Percentiles rank a stretch among this genome's conserved stretches.
Evolutionary conservation across 2,329 filamentous ascomycete genomes (phyloP).

Genomic region (Trichocomaceae sp.): DNA sequence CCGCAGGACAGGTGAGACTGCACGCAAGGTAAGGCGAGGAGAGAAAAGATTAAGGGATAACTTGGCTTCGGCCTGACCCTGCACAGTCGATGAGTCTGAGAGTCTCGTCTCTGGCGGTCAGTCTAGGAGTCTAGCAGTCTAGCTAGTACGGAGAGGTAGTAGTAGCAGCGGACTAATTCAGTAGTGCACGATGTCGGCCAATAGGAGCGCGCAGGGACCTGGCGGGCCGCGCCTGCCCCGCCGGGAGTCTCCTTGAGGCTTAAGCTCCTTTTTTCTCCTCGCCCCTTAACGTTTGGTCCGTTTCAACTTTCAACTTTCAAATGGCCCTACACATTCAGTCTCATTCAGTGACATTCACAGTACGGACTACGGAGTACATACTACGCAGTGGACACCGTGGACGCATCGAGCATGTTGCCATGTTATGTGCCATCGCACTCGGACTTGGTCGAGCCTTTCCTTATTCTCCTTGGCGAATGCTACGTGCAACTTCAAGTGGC

Average conservation of each 20-base stretch:
- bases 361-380: neutral
- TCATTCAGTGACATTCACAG: too few species aligned
- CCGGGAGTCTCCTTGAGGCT: neutral
- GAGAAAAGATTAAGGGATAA: neutral
- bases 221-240: neutral
- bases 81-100: too few species aligned
- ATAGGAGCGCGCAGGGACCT: neutral
- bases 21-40: constrained; percentile 2
- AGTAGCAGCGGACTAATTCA: too few species aligned
- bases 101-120: neutral
- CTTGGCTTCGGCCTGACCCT: too few species aligned
- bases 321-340: too few species aligned
- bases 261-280: neutral
- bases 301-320: neutral
- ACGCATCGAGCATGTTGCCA: too few species aligned
- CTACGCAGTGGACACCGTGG: neutral
- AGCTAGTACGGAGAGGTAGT: neutral
- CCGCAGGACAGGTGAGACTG: neutral
- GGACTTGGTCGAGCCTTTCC: too few species aligned
- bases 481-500: too few species aligned
- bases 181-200: neutral
- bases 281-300: neutral
- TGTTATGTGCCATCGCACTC: too few species aligned
- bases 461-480: too few species aligned
- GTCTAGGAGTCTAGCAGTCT: neutral